Percentiles rank a stretch among this genome's conserved stretches.
These are phyloP conservation scores for Termitomyces sp. DNA, from an alignment of 768 basidiomycete species.

Conservation along the genomic window DNA sequence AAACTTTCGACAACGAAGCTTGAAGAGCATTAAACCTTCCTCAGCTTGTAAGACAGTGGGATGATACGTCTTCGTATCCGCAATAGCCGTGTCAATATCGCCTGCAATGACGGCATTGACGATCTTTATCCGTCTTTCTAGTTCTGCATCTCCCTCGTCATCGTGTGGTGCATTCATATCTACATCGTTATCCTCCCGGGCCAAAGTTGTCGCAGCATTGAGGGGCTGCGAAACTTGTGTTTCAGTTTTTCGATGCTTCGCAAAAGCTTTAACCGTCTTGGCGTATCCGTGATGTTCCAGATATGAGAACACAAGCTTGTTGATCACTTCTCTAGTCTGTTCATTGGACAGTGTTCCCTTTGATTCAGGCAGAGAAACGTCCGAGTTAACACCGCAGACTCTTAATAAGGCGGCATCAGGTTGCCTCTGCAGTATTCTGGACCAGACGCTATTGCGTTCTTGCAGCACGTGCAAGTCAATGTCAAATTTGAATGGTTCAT, in stretches of 20 bases:
- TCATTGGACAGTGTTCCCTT: conserved; percentile 37
- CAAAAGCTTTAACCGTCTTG: conserved; percentile 63
- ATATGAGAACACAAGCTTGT: conserved; percentile 73
- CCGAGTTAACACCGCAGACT: conserved; percentile 17
- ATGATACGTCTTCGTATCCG: conserved; percentile 48
- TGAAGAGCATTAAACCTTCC: conserved; percentile 70
- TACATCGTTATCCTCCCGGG: conserved; percentile 27
- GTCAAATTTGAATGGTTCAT: conserved; percentile 81
- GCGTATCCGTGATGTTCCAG: conserved; percentile 83
- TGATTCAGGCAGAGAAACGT: conserved; percentile 6
- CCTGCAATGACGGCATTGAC: conserved; percentile 65
- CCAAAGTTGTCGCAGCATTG: conserved; percentile 3
- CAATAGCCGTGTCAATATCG: conserved; percentile 65
- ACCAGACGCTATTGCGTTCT: conserved; percentile 62
- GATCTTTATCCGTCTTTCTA: conserved; percentile 65
- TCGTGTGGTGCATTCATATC: conserved; percentile 37
- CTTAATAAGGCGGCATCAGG: conserved; percentile 35
- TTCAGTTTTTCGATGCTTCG: conserved; percentile 32
- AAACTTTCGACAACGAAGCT: conserved; percentile 79
- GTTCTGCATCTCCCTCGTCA: conserved; percentile 21
- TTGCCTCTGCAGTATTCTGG: conserved; percentile 53
- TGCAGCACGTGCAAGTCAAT: conserved; percentile 84
- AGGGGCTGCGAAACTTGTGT: conserved; percentile 10
- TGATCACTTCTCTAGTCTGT: conserved; percentile 53
- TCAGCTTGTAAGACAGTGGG: conserved; percentile 64